phyloP scores from a whole-genome alignment of 345 rosid species.

The Nephelium lappaceum region DNA sequence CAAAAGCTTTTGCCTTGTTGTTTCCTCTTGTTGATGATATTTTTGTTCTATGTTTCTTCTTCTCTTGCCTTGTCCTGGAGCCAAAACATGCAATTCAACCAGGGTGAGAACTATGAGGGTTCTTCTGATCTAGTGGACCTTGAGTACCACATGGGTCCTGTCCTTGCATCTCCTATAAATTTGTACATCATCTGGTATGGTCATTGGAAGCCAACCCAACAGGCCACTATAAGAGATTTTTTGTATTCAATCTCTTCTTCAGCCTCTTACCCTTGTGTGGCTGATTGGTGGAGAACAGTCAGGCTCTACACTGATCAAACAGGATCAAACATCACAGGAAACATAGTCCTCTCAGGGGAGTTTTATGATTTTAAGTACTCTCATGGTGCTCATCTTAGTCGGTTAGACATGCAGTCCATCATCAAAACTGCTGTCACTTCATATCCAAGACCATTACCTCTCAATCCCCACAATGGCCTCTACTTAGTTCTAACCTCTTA shows the following conservation, averaged over 20 bases:
- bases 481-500: conserved; percentile 53
- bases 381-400: conserved; percentile 49
- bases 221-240: conserved; percentile 58
- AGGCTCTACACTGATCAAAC: conserved; percentile 67
- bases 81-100: conserved; percentile 29
- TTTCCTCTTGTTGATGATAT: conserved; percentile 24
- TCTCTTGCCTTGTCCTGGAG: conserved; percentile 29
- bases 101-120: conserved; percentile 48
- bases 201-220: conserved; percentile 55
- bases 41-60: conserved; percentile 16
- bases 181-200: conserved; percentile 70
- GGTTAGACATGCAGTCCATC: conserved; percentile 53
- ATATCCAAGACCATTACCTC: conserved; percentile 35
- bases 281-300: conserved; percentile 67
- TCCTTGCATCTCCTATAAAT: conserved; percentile 50
- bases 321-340: conserved; percentile 54
- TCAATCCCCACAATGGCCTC: conserved; percentile 54
- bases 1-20: conserved; percentile 18
- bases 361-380: conserved; percentile 49
- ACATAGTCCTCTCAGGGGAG: conserved; percentile 47
- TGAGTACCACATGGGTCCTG: conserved; percentile 73
- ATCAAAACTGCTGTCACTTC: conserved; percentile 46
- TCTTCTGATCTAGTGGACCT: conserved; percentile 55
- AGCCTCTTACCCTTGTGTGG: conserved; percentile 53
- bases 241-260: conserved; percentile 56